Percentiles rank a stretch among this genome's conserved stretches.
Conservation (phyloP, 306 rosid genomes). For the Cicer judaicum region DNA sequence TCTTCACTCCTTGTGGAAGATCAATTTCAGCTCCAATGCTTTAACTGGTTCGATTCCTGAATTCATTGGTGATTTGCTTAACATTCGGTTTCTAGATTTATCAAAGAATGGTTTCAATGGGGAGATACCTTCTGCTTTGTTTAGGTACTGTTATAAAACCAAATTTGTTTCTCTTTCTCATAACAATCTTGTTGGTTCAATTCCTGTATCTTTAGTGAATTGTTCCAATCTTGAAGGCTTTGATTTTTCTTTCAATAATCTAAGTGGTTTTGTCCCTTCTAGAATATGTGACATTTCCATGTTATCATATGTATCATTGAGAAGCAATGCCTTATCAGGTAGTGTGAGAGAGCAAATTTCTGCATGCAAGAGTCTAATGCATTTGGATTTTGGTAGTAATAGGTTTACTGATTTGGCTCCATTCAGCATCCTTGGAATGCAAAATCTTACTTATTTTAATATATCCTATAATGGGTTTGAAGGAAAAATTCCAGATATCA, state of each 20-base stretch:
- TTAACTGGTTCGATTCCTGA: conserved; percentile 85
- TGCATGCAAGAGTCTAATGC: conserved; percentile 67
- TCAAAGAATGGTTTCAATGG: conserved; percentile 84
- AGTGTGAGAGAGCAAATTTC: conserved; percentile 56
- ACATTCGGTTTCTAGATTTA: conserved; percentile 86
- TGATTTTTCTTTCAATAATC: conserved; percentile 90
- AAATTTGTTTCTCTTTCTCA: conserved; percentile 83
- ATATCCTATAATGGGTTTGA: conserved; percentile 66
- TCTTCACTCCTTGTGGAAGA: conserved; percentile 82
- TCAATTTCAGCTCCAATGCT: conserved; percentile 87
- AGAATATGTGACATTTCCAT: conserved; percentile 70
- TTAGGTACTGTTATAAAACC: conserved; percentile 74
- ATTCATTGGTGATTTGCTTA: conserved; percentile 81
- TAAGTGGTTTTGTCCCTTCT: conserved; percentile 73
- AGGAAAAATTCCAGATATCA: conserved; percentile 69
- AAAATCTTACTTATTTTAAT: conserved; percentile 75
- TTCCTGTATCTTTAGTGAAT: conserved; percentile 74
- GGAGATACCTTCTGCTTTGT: conserved; percentile 78
- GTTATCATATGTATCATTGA: conserved; percentile 69
- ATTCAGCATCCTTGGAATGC: conserved; percentile 62
- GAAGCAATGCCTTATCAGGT: conserved; percentile 82
- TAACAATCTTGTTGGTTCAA: conserved; percentile 69
- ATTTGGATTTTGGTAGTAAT: conserved; percentile 83
- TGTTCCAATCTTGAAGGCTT: conserved; percentile 89
- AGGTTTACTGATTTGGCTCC: conserved; percentile 72